Conservation (phyloP, 2,329 filamentous ascomycete species). For the Phoma herbarum region DNA sequence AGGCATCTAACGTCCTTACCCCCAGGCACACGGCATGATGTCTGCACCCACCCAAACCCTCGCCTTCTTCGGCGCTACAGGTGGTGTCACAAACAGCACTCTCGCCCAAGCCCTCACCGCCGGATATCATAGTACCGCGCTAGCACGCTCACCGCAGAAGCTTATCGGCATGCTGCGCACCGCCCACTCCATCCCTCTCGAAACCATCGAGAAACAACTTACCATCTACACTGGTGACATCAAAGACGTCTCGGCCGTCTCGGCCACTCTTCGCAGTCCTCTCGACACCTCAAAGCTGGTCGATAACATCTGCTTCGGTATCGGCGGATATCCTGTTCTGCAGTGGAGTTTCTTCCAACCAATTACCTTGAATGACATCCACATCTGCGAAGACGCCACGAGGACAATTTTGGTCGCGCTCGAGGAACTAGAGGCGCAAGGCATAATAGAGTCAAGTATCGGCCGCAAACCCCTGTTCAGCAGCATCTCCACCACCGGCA, state of each 20-base stretch:
- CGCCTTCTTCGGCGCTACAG: constrained; percentile 63
- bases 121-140: constrained; percentile 56
- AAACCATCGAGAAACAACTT: constrained; percentile 52
- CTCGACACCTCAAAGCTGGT: constrained; percentile 40
- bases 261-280: constrained; percentile 47
- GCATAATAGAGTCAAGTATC: constrained; percentile 7
- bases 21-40: constrained; percentile 7
- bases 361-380: constrained; percentile 45
- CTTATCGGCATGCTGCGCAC: constrained; percentile 54
- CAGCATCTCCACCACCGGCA: constrained; percentile 52
- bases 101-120: constrained; percentile 57
- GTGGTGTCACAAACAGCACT: constrained; percentile 56
- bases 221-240: constrained; percentile 60
- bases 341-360: constrained; percentile 36
- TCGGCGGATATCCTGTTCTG: constrained; percentile 52
- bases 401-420: constrained; percentile 44
- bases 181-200: constrained; percentile 51
- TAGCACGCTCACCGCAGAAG: constrained; percentile 61
- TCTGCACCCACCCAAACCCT: constrained; percentile 43
- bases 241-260: constrained; percentile 54
- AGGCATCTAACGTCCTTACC: too few relatives aligned
- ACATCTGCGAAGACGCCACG: constrained; percentile 48
- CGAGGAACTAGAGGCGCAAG: constrained; percentile 21
- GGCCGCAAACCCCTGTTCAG: constrained; percentile 35
- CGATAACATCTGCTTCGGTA: constrained; percentile 58